Conservation (phyloP, 2,329 filamentous ascomycete species). For the Alternaria ethzedia region DNA sequence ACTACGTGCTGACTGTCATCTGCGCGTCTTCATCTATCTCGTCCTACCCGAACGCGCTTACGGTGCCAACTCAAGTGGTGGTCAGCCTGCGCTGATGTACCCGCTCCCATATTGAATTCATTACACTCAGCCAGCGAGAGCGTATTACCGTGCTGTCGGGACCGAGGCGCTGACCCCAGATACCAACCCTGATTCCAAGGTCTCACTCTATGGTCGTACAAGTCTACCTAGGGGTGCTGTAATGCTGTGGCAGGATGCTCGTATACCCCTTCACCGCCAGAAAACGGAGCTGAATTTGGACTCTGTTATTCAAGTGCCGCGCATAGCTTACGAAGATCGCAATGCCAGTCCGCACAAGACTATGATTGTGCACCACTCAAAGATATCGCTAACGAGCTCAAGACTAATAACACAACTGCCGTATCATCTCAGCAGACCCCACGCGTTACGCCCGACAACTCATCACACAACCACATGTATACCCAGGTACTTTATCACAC, state of each 20-base stretch:
- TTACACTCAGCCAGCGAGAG: constrained; percentile 9
- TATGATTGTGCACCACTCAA: not conserved
- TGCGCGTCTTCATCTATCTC: constrained; percentile 25
- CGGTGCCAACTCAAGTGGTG: constrained; percentile 23
- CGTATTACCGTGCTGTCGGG: constrained; percentile 15
- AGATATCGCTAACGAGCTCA: not conserved
- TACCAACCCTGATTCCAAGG: constrained; percentile 12
- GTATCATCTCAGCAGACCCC: constrained; percentile 15
- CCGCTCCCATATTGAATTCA: constrained; percentile 21
- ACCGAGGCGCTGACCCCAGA: constrained; percentile 13
- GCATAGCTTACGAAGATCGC: not conserved
- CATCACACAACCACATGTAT: constrained; percentile 6
- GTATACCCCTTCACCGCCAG: constrained; percentile 13
- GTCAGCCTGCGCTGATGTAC: constrained; percentile 32
- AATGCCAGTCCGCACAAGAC: not conserved
- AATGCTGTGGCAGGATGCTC: not conserved
- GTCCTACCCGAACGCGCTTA: constrained; percentile 20
- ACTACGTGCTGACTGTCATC: constrained; percentile 42
- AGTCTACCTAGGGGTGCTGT: constrained; percentile 6
- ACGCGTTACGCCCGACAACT: constrained; percentile 7
- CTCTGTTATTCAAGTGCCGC: not conserved
- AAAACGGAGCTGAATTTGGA: constrained; percentile 4
- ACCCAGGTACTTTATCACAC: constrained; percentile 14
- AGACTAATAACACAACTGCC: constrained; percentile 7
- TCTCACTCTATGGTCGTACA: constrained; percentile 14